Percentiles rank a stretch among this genome's conserved stretches.
Evolutionary conservation across 2,329 filamentous ascomycete genomes (phyloP).

Genomic region (Colletotrichum godetiae): DNA sequence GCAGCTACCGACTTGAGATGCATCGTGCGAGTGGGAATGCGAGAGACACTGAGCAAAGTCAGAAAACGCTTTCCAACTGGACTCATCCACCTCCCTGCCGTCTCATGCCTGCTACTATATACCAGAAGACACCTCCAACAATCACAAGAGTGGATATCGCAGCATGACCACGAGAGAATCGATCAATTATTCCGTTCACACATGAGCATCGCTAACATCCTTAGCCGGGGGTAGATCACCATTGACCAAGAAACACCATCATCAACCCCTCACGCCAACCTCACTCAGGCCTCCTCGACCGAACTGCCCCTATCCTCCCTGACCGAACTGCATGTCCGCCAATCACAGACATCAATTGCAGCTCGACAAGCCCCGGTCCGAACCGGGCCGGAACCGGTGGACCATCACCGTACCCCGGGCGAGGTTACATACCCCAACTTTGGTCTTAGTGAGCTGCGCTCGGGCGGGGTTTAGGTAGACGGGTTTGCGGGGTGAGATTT

Average conservation of each 20-base stretch:
- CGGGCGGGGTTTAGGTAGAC: constrained; percentile 1
- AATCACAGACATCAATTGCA: constrained; percentile 16
- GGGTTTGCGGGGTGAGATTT: constrained; percentile 20
- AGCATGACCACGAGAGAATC: not conserved
- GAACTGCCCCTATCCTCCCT: not conserved
- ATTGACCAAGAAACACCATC: not conserved
- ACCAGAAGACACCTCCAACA: not conserved
- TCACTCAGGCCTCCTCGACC: not conserved
- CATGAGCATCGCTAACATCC: not conserved
- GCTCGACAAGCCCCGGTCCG: constrained; percentile 6
- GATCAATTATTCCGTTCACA: not conserved
- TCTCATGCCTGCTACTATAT: not conserved
- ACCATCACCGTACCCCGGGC: constrained; percentile 17
- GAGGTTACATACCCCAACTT: constrained; percentile 29
- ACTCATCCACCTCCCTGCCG: not conserved
- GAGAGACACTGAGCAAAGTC: not conserved
- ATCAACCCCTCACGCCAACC: constrained; percentile 10
- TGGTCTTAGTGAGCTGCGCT: constrained; percentile 10
- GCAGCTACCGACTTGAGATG: constrained; percentile 1
- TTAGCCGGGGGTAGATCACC: not conserved
- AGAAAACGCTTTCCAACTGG: not conserved
- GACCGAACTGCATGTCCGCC: not conserved
- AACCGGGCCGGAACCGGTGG: constrained; percentile 27
- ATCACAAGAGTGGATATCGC: not conserved
- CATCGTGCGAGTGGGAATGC: not conserved